Evolutionary conservation across 768 basidiomycete genomes (phyloP).

Genomic region (Tephrocybe sp.): DNA sequence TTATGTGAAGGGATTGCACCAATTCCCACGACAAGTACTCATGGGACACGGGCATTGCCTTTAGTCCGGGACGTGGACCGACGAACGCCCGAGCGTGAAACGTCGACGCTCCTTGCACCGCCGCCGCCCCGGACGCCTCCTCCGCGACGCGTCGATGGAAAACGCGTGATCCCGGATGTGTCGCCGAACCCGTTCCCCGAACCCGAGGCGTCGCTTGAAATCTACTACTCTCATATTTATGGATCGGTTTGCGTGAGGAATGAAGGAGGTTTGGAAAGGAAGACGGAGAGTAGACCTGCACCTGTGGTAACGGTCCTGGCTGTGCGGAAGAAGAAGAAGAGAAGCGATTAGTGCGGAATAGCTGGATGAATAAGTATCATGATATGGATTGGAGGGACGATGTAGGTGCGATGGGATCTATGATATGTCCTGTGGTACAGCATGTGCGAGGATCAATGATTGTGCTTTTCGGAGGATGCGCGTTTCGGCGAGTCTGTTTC

Average conservation of each 20-base stretch:
- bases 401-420: background rate
- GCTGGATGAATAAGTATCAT: no score
- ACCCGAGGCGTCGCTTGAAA: conserved; percentile 59
- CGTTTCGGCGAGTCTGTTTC: conserved; percentile 17
- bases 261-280: conserved; percentile 1
- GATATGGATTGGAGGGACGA: background rate
- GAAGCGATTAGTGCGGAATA: conserved; percentile 24
- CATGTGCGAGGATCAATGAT: conserved; percentile 6
- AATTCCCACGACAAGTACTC: conserved; percentile 20
- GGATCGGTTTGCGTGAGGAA: conserved; percentile 58
- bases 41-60: conserved; percentile 13
- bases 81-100: conserved; percentile 42
- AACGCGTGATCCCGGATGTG: conserved; percentile 37
- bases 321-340: conserved; percentile 59
- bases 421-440: background rate
- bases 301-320: conserved; percentile 56
- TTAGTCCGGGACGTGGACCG: conserved; percentile 25
- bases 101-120: conserved; percentile 33
- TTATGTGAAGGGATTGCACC: conserved; percentile 64
- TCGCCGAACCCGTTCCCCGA: conserved; percentile 72
- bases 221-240: conserved; percentile 61
- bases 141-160: conserved; percentile 31
- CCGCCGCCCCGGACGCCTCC: conserved; percentile 60
- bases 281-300: conserved; percentile 5
- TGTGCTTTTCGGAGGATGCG: background rate